A percentile compares a stretch with the other conserved stretches of the same genome.
phyloP scores from a whole-genome alignment of 1,139 yeast species.

The Candida mesenterica region DNA sequence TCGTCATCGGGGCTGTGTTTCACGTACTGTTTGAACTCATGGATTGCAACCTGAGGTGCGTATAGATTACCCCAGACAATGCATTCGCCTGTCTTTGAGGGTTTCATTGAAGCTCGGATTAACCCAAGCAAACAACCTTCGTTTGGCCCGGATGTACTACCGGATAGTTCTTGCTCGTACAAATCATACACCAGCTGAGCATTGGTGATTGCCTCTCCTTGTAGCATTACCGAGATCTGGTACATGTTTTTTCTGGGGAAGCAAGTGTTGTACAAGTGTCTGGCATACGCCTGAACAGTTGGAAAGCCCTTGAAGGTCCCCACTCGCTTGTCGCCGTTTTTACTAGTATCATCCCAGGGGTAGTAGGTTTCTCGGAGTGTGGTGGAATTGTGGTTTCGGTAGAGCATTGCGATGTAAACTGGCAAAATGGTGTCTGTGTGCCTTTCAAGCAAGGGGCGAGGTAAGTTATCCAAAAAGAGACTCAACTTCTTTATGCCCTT shows the following conservation, averaged over 20 bases:
- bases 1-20: constrained; percentile 21
- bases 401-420: constrained; percentile 30
- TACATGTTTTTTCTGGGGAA: constrained; percentile 24
- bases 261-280: constrained; percentile 20
- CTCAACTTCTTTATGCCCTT: constrained; percentile 21
- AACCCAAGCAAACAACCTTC: constrained; percentile 44
- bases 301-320: constrained; percentile 13
- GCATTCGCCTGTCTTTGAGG: constrained; percentile 16
- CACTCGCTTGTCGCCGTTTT: neutral
- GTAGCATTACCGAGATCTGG: constrained; percentile 36
- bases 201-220: constrained; percentile 40
- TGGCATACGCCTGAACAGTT: constrained; percentile 22
- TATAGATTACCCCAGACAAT: constrained; percentile 47
- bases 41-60: constrained; percentile 62
- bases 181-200: constrained; percentile 12
- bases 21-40: constrained; percentile 48
- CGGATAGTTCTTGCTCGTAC: constrained; percentile 19
- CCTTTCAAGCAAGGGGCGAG: constrained; percentile 6
- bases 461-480: constrained; percentile 17
- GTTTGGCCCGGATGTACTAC: constrained; percentile 23
- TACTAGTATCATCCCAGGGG: constrained; percentile 20
- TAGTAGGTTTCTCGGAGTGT: constrained; percentile 12
- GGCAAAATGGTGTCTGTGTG: constrained; percentile 22
- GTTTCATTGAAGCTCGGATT: constrained; percentile 34
- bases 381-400: constrained; percentile 13